Base-by-base conservation (phyloP, 2,329 filamentous ascomycete species). In the Diaporthe sp. region DNA sequence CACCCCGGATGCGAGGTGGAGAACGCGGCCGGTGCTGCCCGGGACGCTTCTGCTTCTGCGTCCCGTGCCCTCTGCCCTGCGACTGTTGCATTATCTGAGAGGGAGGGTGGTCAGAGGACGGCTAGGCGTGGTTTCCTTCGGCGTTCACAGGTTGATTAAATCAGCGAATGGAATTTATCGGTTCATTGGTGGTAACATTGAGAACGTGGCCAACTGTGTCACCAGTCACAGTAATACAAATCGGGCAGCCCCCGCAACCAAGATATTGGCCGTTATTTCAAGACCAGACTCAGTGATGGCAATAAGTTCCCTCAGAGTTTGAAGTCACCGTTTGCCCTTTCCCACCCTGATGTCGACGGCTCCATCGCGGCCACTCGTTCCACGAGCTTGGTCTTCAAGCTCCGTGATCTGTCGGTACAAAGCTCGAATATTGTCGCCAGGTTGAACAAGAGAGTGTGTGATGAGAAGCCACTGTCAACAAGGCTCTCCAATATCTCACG, bases 371-470 rank as follows among this genome's bases (percentile, higher is more conserved):
- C 93, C 25, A 97, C 88, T 70, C 88, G 90, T 79, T 95, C 93
- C 2, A 94, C 92, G 25, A 98, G 86, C 37, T 86, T 87, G 42
- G 90, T 83, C 87, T 98, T 98, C 79, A 94, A 84, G 17, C 89
- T 89, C 67, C 90, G 87, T 57, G 94, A 91, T 77, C 90, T 89
- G 79, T 98, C 96, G 0, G 94, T 96, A 82, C 94, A 97, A 10
- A 98, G 88, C 84, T 98, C 97, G 82, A 98, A 98, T 79, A 98
- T 91, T 0, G 96, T 98, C 15, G 93, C 92, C 17, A 99, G 84
- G 82, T 98, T 98, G 85, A 98, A 98, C 0, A 97, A 90, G 3
- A 98, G 85, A 0, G 94, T 94, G 77, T 94, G 92, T 75, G 96
- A 98, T 0, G 91, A 90, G 55, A 91, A 87, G 1, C 92, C 90